These are phyloP conservation scores for Penicillium paradoxum DNA, from an alignment of 495 filamentous ascomycete genomes.

Conservation along the genomic window DNA sequence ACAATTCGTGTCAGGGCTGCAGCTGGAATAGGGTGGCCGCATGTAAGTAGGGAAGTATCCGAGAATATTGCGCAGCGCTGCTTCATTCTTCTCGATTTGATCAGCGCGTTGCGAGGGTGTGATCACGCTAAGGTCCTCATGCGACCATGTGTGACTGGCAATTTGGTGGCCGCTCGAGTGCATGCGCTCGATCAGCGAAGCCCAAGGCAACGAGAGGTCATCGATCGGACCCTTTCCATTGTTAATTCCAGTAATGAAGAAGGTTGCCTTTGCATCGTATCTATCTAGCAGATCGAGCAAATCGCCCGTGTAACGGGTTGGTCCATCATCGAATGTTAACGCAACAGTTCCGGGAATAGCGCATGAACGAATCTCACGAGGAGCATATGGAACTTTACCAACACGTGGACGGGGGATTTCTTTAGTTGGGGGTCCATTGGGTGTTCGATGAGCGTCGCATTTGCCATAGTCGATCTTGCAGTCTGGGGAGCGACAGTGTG, in stretches of 20 bases:
- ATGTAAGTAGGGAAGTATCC: conserved; percentile 83
- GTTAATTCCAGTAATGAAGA: conserved; percentile 76
- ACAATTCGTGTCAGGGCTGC: conserved; percentile 52
- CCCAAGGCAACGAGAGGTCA: conserved; percentile 51
- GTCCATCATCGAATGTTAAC: conserved; percentile 76
- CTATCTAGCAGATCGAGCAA: conserved; percentile 64
- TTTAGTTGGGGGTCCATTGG: conserved; percentile 56
- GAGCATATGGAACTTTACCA: conserved; percentile 56
- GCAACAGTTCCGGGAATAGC: conserved; percentile 58
- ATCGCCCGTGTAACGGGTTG: conserved; percentile 61
- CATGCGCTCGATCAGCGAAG: conserved; percentile 64
- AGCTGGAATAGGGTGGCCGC: conserved; percentile 77
- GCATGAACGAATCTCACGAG: conserved; percentile 63
- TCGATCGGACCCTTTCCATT: conserved; percentile 69
- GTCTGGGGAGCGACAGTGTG: conserved; percentile 64
- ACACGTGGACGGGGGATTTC: conserved; percentile 53
- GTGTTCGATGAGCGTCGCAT: conserved; percentile 65
- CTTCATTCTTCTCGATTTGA: conserved; percentile 75
- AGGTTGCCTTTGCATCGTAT: conserved; percentile 67
- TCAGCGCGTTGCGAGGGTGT: conserved; percentile 51
- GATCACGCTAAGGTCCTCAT: conserved; percentile 62
- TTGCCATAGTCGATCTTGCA: conserved; percentile 64
- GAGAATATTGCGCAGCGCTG: conserved; percentile 71
- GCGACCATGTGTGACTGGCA: conserved; percentile 82
- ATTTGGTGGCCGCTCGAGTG: conserved; percentile 70